Conservation (phyloP, 2,329 filamentous ascomycete genomes). For the Knufia fluminis region DNA sequence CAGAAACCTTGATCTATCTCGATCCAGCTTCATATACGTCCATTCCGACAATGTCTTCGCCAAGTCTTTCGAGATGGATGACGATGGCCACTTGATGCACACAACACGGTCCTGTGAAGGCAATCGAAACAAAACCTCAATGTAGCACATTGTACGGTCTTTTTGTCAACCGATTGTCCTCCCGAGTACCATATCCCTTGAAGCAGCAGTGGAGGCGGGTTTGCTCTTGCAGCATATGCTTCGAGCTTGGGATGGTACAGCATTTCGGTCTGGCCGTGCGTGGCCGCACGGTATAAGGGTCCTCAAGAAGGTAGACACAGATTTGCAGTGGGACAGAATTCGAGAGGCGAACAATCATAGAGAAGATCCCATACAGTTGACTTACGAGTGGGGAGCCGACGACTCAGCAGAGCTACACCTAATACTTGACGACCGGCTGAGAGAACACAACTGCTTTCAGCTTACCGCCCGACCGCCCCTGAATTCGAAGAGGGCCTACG, state of each 20-base stretch:
- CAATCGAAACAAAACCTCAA: not conserved
- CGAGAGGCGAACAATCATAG: not conserved
- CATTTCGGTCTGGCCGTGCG: not conserved
- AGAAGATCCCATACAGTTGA: not conserved
- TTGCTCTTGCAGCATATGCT: constrained; percentile 9
- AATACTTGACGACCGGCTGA: not conserved
- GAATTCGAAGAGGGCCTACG: too few relatives aligned
- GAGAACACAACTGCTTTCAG: too few relatives aligned
- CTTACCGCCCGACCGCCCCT: too few relatives aligned
- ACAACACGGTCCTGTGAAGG: not conserved
- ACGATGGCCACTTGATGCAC: not conserved
- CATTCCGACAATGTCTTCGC: not conserved
- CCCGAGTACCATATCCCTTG: not conserved
- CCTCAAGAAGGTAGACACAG: constrained; percentile 9
- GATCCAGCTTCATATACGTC: not conserved
- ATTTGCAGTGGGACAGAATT: constrained; percentile 2
- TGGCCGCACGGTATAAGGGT: constrained; percentile 9
- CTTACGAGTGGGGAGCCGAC: not conserved
- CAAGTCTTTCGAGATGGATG: not conserved
- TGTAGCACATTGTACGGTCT: not conserved
- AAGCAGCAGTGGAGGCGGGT: not conserved
- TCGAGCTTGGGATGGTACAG: constrained; percentile 1
- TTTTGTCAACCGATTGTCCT: constrained; percentile 12
- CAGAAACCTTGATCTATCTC: not conserved
- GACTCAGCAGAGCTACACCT: constrained; percentile 5